Conservation (phyloP, 2,329 filamentous ascomycete species). For the Botrytis elliptica region DNA sequence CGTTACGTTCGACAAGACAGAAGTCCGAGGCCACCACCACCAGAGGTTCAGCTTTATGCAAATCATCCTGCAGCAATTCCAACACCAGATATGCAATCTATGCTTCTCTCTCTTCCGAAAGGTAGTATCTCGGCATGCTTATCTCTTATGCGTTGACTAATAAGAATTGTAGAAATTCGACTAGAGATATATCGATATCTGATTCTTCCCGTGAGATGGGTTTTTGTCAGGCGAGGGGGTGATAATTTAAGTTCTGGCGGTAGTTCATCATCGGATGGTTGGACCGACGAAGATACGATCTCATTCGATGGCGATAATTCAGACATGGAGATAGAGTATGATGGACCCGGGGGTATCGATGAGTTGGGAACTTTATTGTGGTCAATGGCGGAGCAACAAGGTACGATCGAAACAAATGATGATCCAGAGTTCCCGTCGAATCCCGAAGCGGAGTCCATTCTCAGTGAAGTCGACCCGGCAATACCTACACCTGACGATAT, state of each 20-base stretch:
- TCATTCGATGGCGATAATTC: constrained; percentile 7
- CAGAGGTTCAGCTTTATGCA: not conserved
- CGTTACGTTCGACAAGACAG: not conserved
- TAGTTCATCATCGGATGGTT: not conserved
- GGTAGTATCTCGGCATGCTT: not conserved
- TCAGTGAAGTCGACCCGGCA: not conserved
- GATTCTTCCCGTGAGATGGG: constrained; percentile 1
- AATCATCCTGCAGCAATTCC: constrained; percentile 1
- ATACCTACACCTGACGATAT: not conserved
- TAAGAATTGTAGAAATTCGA: constrained; percentile 4
- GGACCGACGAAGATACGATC: constrained; percentile 18
- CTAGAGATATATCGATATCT: constrained; percentile 21
- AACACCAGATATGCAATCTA: not conserved
- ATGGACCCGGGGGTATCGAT: not conserved
- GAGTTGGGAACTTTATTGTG: not conserved
- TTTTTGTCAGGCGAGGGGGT: not conserved
- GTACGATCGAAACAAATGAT: not conserved
- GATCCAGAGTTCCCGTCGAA: not conserved
- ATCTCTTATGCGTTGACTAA: not conserved
- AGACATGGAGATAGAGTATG: constrained; percentile 1
- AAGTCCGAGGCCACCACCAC: not conserved
- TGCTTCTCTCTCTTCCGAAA: not conserved
- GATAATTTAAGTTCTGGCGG: not conserved
- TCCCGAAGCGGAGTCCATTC: constrained; percentile 14
- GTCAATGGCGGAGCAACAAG: not conserved